Percentiles rank a stretch among this genome's conserved stretches.
Conservation (phyloP, 225 moss, liverwort and hornwort species). For the Rhytidiadelphus loreus region DNA sequence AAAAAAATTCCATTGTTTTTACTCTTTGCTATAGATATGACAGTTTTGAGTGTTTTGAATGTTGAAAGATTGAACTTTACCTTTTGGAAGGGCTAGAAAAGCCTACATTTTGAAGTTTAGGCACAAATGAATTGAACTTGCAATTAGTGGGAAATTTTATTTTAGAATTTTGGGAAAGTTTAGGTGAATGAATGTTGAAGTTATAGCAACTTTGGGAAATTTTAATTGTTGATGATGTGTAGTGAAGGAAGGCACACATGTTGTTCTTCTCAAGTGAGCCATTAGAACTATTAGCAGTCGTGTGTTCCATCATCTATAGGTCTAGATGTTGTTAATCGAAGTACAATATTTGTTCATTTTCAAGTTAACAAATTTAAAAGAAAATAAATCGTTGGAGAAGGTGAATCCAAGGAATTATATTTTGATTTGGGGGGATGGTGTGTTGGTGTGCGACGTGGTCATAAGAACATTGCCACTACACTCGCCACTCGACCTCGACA, state of each 20-base stretch:
- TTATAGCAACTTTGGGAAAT: rapidly evolving
- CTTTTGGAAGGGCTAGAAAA: no score
- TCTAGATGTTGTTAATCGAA: not conserved
- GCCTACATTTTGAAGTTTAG: no score
- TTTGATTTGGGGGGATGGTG: not conserved
- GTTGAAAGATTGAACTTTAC: no score
- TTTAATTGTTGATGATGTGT: not conserved
- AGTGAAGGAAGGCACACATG: not conserved
- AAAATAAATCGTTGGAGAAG: not conserved
- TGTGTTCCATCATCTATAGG: not conserved
- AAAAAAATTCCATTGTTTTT: no score
- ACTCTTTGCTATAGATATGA: no score
- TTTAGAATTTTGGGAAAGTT: no score
- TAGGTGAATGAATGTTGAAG: not conserved
- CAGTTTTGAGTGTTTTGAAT: no score
- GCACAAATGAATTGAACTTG: no score
- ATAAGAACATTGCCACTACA: no score
- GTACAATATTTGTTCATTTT: not conserved
- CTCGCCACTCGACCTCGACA: no score
- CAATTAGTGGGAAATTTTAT: no score
- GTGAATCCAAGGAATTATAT: not conserved
- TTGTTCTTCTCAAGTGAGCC: rapidly evolving
- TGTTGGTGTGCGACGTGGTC: not conserved
- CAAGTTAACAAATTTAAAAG: no score
- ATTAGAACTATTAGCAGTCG: not conserved